Conservation (phyloP, 495 filamentous ascomycete species). For the Hyaloscypha hepaticicola region DNA sequence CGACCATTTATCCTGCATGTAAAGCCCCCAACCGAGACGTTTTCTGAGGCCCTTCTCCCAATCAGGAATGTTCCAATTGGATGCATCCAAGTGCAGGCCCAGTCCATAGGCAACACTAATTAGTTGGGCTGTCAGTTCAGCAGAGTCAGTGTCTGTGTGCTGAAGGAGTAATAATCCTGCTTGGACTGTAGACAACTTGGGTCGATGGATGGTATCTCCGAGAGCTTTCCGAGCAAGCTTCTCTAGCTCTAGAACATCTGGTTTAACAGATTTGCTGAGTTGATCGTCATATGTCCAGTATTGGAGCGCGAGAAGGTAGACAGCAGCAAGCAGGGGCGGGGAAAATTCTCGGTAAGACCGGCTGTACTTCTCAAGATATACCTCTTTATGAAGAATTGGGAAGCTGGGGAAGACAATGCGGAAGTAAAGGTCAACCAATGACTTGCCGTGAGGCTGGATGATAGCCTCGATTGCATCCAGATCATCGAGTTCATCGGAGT, state of each 20-base stretch:
- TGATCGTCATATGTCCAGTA: constrained; percentile 77
- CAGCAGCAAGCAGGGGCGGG: constrained; percentile 78
- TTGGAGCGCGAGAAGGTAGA: constrained; percentile 86
- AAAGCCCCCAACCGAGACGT: constrained; percentile 84
- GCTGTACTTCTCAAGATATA: constrained; percentile 81
- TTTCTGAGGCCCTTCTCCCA: constrained; percentile 85
- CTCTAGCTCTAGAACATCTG: constrained; percentile 76
- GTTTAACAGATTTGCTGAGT: constrained; percentile 61
- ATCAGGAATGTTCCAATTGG: constrained; percentile 76
- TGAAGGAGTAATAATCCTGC: constrained; percentile 89
- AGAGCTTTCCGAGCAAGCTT: constrained; percentile 70
- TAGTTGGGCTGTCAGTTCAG: constrained; percentile 81
- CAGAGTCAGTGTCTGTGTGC: constrained; percentile 78
- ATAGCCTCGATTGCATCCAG: constrained; percentile 77
- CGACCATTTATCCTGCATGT: constrained; percentile 91
- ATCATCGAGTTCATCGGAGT: constrained; percentile 60
- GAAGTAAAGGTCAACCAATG: constrained; percentile 84
- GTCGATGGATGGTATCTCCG: constrained; percentile 71
- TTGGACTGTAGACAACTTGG: constrained; percentile 91
- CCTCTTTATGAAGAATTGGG: constrained; percentile 82
- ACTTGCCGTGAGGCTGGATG: constrained; percentile 76
- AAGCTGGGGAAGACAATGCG: constrained; percentile 84
- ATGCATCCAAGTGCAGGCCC: constrained; percentile 82
- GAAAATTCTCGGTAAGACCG: constrained; percentile 75
- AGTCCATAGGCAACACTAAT: constrained; percentile 78